A percentile compares a stretch with the other conserved stretches of the same genome.
phyloP scores from a whole-genome alignment of 75 land plant species.

The Selaginella moellendorffii region DNA sequence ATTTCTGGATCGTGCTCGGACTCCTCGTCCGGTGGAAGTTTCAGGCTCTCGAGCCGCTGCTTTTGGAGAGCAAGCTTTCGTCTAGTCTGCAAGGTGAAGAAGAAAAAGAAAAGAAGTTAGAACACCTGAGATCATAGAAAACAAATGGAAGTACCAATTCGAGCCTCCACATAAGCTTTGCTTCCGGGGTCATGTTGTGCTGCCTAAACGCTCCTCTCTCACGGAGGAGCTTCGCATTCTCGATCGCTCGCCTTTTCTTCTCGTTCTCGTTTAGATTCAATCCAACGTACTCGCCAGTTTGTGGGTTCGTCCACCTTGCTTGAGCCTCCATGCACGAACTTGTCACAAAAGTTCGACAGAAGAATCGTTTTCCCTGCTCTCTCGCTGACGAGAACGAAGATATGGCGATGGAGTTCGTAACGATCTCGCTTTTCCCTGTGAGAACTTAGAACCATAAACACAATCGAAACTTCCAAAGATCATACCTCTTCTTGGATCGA shows the following conservation, averaged over 20 bases:
- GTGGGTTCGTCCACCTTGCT: background rate
- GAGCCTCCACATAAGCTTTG: background rate
- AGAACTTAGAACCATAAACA: too few species aligned
- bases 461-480: too few species aligned
- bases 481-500: too few species aligned
- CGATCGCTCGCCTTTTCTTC: background rate
- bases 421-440: too few species aligned
- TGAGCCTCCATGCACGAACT: background rate
- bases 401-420: too few species aligned
- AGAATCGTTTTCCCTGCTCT: too few species aligned
- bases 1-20: slow-evolving; percentile 87
- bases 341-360: background rate
- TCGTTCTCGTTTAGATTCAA: background rate
- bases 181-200: background rate
- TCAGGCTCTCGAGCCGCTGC: slow-evolving; percentile 77
- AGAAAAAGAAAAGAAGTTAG: slow-evolving; percentile 5
- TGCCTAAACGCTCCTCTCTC: background rate
- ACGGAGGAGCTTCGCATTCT: background rate
- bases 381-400: too few species aligned
- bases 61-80: slow-evolving; percentile 69
- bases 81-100: slow-evolving; percentile 60
- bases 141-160: background rate
- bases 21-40: slow-evolving; percentile 71
- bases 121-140: too few species aligned
- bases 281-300: background rate